Evolutionary conservation across 352 stramenopile species (phyloP).

Genomic region (Globisporangium yorkense): DNA sequence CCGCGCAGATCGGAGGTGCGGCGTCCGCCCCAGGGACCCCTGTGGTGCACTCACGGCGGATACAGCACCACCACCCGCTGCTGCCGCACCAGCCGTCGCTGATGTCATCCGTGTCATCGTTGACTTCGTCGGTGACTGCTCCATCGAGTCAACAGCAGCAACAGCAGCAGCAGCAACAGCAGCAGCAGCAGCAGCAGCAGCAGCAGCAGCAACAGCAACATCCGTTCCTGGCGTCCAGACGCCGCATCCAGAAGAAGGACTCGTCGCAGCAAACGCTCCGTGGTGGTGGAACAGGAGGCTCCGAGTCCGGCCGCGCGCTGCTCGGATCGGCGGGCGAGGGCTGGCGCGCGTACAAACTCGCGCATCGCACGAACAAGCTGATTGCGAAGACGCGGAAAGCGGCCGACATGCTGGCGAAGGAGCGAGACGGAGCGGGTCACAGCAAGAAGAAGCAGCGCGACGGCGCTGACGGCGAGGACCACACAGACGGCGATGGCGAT

Average conservation of each 20-base stretch:
- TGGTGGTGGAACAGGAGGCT: not conserved
- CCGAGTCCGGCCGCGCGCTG: constrained; percentile 1
- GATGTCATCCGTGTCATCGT: not conserved
- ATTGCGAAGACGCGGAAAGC: constrained; percentile 54
- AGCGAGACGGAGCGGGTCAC: constrained; percentile 10
- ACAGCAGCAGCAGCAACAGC: not conserved
- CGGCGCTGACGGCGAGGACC: not conserved
- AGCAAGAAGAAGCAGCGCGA: constrained; percentile 2
- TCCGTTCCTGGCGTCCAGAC: constrained; percentile 7
- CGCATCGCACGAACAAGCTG: constrained; percentile 51
- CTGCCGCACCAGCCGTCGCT: constrained; percentile 2
- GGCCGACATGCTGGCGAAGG: constrained; percentile 23
- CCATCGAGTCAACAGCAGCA: not conserved
- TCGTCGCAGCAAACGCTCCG: constrained; percentile 5
- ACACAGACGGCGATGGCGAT: not conserved
- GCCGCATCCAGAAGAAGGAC: constrained; percentile 12
- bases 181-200: constrained; percentile 1
- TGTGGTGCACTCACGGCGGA: constrained; percentile 3
- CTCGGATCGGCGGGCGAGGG: constrained; percentile 16
- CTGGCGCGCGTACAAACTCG: constrained; percentile 60
- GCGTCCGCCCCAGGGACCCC: constrained; percentile 7
- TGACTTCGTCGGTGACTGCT: not conserved
- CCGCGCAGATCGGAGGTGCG: constrained; percentile 4
- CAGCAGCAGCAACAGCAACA: constrained; percentile 3
- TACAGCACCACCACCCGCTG: constrained; percentile 8